Evolutionary conservation across 2,329 filamentous ascomycete species (phyloP), one percentile per base, ranked within the genome.

Genomic region (Tothia fuscella): DNA sequence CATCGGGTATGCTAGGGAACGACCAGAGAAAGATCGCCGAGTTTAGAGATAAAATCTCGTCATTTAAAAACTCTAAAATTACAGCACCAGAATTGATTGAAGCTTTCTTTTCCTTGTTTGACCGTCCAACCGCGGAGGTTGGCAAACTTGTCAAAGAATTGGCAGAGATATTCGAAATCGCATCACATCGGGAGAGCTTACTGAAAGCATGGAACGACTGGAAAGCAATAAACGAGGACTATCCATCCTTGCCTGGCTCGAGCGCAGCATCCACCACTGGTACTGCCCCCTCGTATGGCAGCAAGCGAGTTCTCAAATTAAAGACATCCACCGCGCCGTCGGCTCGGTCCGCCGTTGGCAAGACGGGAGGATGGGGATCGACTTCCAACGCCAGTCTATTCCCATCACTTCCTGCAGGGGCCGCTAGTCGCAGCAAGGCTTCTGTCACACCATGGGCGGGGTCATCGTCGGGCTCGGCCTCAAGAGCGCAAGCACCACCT

Each of bases 201-300:
- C 74, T 87, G 20, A 81, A 81, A 52, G 85, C 88, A 1, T 95
- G 89, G 87, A 85, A 86, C 51, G 84, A 94, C 61, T 95, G 89
- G 85, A 84, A 85, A 35, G 87, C 87, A 28, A 91, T 93, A 62
- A 93, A 93, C 50, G 88, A 95, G 60, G 88, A 95, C 57, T 96
- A 95, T 51, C 89, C 89, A 0, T 85, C 83, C 2, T 67, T 96
- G 1, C 88, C 89, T 1, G 81, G 82, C 0, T 73, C 74, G 42
- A 80, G 81, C 38, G 75, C 80, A 61, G 71, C 78, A 28, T 78
- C 79, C 20, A 65, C 64, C 4, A 60, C 69, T 34, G 61, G 63
- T 19, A 61, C 61, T 13, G 56, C 59, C 50, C n/a, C n/a, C n/a
- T 17, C 57, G 58, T 51, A 57, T 58, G 76, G 81, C 46, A 55